Percentiles rank a stretch among this genome's conserved stretches.
These are phyloP conservation scores for Calonectria ilicicola DNA, from an alignment of 2,329 filamentous ascomycete genomes.

Conservation along the genomic window DNA sequence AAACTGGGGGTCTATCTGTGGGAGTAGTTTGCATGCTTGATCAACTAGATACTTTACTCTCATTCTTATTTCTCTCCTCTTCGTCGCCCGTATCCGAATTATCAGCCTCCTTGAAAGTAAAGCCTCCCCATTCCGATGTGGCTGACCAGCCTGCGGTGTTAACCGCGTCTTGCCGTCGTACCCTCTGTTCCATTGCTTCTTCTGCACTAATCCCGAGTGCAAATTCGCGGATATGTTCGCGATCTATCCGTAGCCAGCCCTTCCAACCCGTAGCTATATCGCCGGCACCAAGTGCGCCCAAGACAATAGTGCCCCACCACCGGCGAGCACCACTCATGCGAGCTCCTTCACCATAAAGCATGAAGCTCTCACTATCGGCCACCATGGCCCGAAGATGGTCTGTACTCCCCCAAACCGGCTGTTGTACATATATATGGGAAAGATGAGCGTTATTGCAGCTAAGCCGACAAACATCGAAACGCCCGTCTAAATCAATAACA, in stretches of 20 bases:
- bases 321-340: constrained; percentile 58
- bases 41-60: neutral
- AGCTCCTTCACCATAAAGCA: constrained; percentile 60
- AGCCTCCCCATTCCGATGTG: constrained; percentile 62
- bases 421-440: constrained; percentile 64
- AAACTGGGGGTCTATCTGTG: neutral
- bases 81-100: neutral
- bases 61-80: neutral
- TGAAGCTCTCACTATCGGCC: constrained; percentile 56
- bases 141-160: constrained; percentile 60
- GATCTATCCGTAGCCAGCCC: constrained; percentile 66
- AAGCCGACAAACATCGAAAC: constrained; percentile 66
- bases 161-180: constrained; percentile 53
- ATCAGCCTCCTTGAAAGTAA: constrained; percentile 51
- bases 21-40: neutral
- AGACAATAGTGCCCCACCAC: constrained; percentile 70
- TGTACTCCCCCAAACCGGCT: constrained; percentile 47
- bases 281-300: constrained; percentile 56
- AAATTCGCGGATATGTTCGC: constrained; percentile 56
- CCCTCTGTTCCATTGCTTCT: constrained; percentile 58
- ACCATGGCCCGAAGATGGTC: constrained; percentile 51
- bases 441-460: constrained; percentile 53
- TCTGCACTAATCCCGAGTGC: constrained; percentile 53
- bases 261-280: constrained; percentile 50
- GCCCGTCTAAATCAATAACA: constrained; percentile 66